These are phyloP conservation scores for Cordyceps pruinosa DNA, from an alignment of 2,329 filamentous ascomycete species.

Conservation along the genomic window DNA sequence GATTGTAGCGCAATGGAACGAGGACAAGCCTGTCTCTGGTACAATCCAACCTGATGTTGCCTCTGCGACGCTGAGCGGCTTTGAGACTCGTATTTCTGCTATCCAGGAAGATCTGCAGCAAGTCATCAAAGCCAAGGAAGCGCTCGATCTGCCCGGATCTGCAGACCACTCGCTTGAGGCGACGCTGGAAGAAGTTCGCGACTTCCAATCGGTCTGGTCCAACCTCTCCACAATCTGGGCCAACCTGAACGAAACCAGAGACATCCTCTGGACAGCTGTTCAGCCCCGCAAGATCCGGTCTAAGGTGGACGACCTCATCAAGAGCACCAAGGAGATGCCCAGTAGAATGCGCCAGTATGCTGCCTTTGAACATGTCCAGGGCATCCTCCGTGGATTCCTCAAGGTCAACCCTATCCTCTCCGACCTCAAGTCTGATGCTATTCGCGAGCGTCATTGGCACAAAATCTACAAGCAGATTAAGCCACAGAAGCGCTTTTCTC, in stretches of 20 bases:
- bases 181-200: conserved; percentile 90
- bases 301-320: conserved; percentile 84
- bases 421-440: conserved; percentile 92
- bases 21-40: conserved; percentile 94
- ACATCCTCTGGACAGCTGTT: conserved; percentile 89
- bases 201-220: conserved; percentile 98
- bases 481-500: conserved; percentile 88
- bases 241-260: conserved; percentile 86
- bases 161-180: conserved; percentile 75
- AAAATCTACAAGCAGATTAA: conserved; percentile 96
- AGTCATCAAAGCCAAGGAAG: conserved; percentile 94
- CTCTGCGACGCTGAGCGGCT: conserved; percentile 70
- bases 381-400: conserved; percentile 75
- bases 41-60: conserved; percentile 87
- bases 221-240: conserved; percentile 94
- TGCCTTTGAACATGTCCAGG: conserved; percentile 98
- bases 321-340: conserved; percentile 99
- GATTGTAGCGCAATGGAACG: conserved; percentile 81
- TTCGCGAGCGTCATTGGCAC: conserved; percentile 92
- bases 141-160: conserved; percentile 77
- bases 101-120: conserved; percentile 85
- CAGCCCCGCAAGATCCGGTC: conserved; percentile 88
- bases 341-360: conserved; percentile 98
- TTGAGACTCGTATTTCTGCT: conserved; percentile 77
- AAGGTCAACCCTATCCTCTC: conserved; percentile 85